phyloP scores from a whole-genome alignment of 2,329 filamentous ascomycete genomes.

The Exophiala sp. region DNA sequence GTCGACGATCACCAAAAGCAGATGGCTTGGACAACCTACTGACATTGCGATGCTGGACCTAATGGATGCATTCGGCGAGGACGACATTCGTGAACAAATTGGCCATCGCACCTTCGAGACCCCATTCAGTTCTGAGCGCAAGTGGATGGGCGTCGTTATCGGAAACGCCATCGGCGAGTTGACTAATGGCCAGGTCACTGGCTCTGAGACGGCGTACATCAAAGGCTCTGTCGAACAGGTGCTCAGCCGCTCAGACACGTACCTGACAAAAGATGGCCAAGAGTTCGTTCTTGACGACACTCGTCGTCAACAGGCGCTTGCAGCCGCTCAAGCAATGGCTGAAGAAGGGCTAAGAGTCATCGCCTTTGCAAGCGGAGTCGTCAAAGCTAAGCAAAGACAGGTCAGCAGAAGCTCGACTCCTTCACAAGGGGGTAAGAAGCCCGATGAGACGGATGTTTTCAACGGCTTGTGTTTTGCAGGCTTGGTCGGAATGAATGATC shows the following conservation, averaged over 20 bases:
- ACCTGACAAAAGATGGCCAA: slow-evolving; percentile 75
- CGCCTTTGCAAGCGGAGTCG: slow-evolving; percentile 81
- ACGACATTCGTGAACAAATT: slow-evolving; percentile 80
- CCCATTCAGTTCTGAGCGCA: slow-evolving; percentile 92
- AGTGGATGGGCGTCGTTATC: slow-evolving; percentile 98
- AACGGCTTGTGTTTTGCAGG: slow-evolving; percentile 82
- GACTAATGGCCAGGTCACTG: slow-evolving; percentile 50
- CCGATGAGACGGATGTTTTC: slow-evolving; percentile 63
- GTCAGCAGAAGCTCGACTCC: slow-evolving; percentile 51
- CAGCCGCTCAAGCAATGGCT: slow-evolving; percentile 81
- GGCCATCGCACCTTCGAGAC: slow-evolving; percentile 78
- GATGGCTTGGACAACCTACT: slow-evolving; percentile 95
- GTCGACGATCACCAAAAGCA: slow-evolving; percentile 63
- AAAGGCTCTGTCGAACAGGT: slow-evolving; percentile 91
- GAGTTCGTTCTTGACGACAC: slow-evolving; percentile 78
- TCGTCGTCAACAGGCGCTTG: slow-evolving; percentile 65
- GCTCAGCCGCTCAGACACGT: slow-evolving; percentile 80
- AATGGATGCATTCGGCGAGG: slow-evolving; percentile 81
- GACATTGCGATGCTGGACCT: slow-evolving; percentile 96
- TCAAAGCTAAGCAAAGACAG: slow-evolving; percentile 42
- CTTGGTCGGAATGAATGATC: slow-evolving; percentile 94
- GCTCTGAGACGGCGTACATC: slow-evolving; percentile 82
- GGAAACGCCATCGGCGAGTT: slow-evolving; percentile 43
- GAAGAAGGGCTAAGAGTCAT: slow-evolving; percentile 82
- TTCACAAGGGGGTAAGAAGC: slow-evolving; percentile 28